Base-by-base conservation (phyloP, 306 rosid species). In the Citrullus mucosospermus region DNA sequence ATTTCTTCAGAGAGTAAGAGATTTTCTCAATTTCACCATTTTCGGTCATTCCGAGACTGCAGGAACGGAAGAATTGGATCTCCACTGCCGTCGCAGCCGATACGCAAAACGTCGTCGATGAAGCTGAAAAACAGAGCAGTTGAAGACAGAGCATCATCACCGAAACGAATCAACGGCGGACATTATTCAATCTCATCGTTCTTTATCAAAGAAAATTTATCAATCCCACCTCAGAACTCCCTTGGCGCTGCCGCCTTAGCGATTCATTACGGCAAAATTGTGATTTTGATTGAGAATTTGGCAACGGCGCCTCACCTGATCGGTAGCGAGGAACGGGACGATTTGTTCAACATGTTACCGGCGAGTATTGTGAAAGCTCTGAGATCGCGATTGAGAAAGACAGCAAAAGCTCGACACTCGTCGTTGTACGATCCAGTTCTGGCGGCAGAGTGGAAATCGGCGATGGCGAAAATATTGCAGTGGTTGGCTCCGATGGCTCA, bases 401-500 rank as follows among this genome's bases (percentile, higher is more conserved):
- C 82, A 60, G 78, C 82, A 18, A 87, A 83, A 78, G 78, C 75
- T 7, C 80, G 48, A 76, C 84, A 81, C 18, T 76, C 90, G 41
- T 63, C 90, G 0, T 17, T 78, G 69, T 78, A 79, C 58, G 79
- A 82, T 72, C 86, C 86, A 56, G 84, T 77, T 58, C 79, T 88
- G 46, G 90, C 81, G 44, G 83, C 65, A 32, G 91, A 89, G 74
- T 88, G 92, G 93, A 80, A 78, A 2, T 25, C 60, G 53, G 89
- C 85, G 0, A 67, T 88, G 3, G 12, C 41, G 15, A 88, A 80
- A 43, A 89, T 86, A 34, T 75, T 95, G 81, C 93, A 88, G 34
- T 89, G 97, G 99, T 83, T 95, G 72, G 90, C 82, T 14, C 97
- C 97, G 1, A 82, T 92, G 5, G 99, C 99, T 75, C 93, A 86